Percentiles rank a stretch among this genome's conserved stretches.
Evolutionary conservation across 345 rosid genomes (phyloP).

Genomic region (Hypericum perforatum): DNA sequence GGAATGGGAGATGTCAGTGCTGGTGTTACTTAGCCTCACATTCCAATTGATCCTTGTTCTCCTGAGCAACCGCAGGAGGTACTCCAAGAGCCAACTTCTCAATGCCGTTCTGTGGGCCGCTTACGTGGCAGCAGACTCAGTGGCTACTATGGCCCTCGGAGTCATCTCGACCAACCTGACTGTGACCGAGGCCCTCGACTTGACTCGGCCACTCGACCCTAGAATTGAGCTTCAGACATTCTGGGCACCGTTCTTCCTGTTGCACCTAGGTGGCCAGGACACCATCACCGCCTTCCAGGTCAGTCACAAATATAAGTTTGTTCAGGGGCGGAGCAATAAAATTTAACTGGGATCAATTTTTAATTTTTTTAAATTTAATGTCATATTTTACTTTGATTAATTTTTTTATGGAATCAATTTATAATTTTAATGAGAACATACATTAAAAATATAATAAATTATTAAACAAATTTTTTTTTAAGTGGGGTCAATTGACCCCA

Average conservation of each 20-base stretch:
- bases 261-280: slow-evolving; percentile 25
- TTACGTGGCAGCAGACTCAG: slow-evolving; percentile 23
- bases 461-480: too few relatives aligned
- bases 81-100: not conserved
- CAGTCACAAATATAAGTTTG: too few relatives aligned
- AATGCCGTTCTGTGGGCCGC: slow-evolving; percentile 12
- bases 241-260: slow-evolving; percentile 28
- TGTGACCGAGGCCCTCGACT: not conserved
- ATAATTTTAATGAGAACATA: too few relatives aligned
- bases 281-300: slow-evolving; percentile 19
- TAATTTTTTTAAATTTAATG: too few relatives aligned
- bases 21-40: slow-evolving; percentile 14
- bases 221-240: slow-evolving; percentile 9
- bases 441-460: too few relatives aligned
- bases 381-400: too few relatives aligned
- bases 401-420: too few relatives aligned
- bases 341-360: too few relatives aligned
- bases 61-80: slow-evolving; percentile 10
- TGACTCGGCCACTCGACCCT: not conserved
- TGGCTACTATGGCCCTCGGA: slow-evolving; percentile 19
- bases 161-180: slow-evolving; percentile 13
- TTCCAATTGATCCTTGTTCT: slow-evolving; percentile 16
- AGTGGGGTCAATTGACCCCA: too few relatives aligned
- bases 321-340: too few relatives aligned
- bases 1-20: slow-evolving; percentile 19